phyloP scores from a whole-genome alignment of 192 early-diverging fungal genomes.

The Coemansia sp. region DNA sequence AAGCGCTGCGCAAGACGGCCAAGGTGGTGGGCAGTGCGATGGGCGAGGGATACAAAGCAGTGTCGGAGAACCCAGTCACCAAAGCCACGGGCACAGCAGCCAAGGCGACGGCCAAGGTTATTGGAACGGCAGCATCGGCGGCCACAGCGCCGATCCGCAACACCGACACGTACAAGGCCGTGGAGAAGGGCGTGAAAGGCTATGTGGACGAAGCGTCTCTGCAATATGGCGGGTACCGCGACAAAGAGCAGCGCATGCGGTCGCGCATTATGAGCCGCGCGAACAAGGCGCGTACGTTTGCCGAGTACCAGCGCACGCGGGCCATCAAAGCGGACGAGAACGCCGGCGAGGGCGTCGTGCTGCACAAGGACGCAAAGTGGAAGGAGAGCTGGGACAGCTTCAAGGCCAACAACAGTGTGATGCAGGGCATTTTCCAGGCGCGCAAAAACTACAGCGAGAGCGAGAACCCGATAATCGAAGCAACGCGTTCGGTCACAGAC shows the following conservation, averaged over 20 bases:
- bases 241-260: slow-evolving; percentile 64
- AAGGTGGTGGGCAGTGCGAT: slow-evolving; percentile 65
- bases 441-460: slow-evolving; percentile 82
- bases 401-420: slow-evolving; percentile 82
- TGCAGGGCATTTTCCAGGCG: slow-evolving; percentile 77
- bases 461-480: slow-evolving; percentile 80
- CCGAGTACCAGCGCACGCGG: slow-evolving; percentile 50
- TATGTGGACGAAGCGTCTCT: slow-evolving; percentile 68
- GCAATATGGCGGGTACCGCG: slow-evolving; percentile 71
- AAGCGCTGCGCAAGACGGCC: slow-evolving; percentile 68
- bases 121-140: slow-evolving; percentile 62
- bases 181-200: slow-evolving; percentile 62
- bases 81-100: slow-evolving; percentile 74
- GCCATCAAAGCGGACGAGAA: slow-evolving; percentile 51
- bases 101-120: slow-evolving; percentile 60
- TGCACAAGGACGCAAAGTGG: slow-evolving; percentile 84
- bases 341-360: slow-evolving; percentile 72
- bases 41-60: slow-evolving; percentile 63
- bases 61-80: slow-evolving; percentile 71
- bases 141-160: slow-evolving; percentile 67
- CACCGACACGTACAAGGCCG: slow-evolving; percentile 61
- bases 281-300: slow-evolving; percentile 48
- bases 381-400: slow-evolving; percentile 91
- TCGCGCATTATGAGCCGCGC: slow-evolving; percentile 44
- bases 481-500: slow-evolving; percentile 72